Base-by-base conservation (phyloP, 352 stramenopile genomes). In the Pythium aphanidermatum region DNA sequence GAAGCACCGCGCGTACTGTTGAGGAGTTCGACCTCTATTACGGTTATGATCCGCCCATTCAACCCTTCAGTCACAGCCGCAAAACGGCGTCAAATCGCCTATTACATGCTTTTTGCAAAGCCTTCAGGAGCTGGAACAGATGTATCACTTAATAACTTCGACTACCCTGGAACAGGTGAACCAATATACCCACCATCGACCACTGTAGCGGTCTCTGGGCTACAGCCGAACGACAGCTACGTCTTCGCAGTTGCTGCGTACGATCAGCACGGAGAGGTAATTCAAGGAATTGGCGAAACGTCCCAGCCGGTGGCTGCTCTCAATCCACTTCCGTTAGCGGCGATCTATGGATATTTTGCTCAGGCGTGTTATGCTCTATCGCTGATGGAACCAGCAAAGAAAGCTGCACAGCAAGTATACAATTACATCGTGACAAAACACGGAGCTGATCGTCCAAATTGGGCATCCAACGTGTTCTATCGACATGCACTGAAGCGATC, bases 91-190 rank as follows among this genome's bases (percentile, higher is more conserved):
- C 31, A 46, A 1, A 61, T 90, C 10, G 46, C 57, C 9, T 88
- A 84, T 33, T 89, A 92, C 38, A 88, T 88, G 69, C 56, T 90
- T 11, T 93, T 85, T 36, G 79, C 69, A 2, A 92, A 95, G 37
- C 48, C 68, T 0, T 65, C 63, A 1, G 80, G 82, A 0, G 77
- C 68, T 10, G 81, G 83, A 0, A 95, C 80, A 5, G 70, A 72
- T 36, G 78, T 94, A 5, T 91, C 81, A 0, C 50, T 91, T 19
- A 93, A 69, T 29, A 95, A 85, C 51, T 72, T 66, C 14, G 63
- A 70, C 10, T 70, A 77, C 0, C 50, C 75, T 13, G 83, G 83
- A 13, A 91, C 78, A 0, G 78, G 75, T 5, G 50, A 63, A 34
- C 69, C 71, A 0, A 40, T 92, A 5, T 70, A 70, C 24, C 35